Conservation (phyloP, 495 filamentous ascomycete genomes). For the Aspergillus panamensis region DNA sequence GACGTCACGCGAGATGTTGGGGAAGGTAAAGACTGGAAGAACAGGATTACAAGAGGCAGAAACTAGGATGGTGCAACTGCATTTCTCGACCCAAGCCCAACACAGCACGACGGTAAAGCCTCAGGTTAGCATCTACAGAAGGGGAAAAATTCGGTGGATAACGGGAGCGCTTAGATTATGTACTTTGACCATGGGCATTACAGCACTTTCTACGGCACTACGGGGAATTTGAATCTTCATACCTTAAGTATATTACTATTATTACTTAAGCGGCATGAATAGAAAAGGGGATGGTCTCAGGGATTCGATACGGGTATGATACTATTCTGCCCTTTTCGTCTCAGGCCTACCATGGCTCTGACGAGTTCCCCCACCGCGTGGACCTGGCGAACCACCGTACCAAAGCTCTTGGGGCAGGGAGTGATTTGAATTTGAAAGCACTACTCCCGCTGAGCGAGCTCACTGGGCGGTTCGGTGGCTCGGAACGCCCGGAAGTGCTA, state of each 20-base stretch:
- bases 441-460: too few relatives aligned
- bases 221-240: not conserved
- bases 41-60: not conserved
- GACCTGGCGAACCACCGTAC: too few relatives aligned
- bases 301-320: not conserved
- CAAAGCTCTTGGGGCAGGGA: too few relatives aligned
- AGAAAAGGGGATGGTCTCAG: too few relatives aligned
- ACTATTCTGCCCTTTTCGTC: not conserved
- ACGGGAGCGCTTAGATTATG: not conserved
- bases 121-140: not conserved
- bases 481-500: constrained; percentile 6
- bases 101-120: not conserved
- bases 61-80: not conserved
- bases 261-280: too few relatives aligned
- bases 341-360: not conserved
- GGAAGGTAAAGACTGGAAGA: not conserved
- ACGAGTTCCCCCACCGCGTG: not conserved
- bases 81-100: not conserved
- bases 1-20: not conserved
- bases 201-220: not conserved
- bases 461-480: not conserved
- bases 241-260: too few relatives aligned
- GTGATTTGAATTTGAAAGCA: too few relatives aligned
- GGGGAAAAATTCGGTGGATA: not conserved
- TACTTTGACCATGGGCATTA: not conserved